Evolutionary conservation across 768 basidiomycete genomes (phyloP).

Genomic region (Amanita rubescens): DNA sequence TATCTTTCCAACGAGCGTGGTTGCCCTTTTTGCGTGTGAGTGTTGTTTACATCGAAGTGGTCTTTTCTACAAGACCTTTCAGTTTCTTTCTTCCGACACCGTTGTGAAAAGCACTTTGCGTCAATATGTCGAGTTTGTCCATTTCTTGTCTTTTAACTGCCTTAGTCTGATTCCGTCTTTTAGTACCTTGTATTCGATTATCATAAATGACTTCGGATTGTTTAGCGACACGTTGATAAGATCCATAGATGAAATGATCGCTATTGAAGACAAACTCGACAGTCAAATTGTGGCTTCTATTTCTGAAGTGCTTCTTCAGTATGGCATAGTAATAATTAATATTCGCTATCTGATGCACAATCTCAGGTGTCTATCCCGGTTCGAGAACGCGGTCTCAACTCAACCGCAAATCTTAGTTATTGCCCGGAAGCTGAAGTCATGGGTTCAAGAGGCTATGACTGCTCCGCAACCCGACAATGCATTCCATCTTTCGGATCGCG

Average conservation of each 20-base stretch:
- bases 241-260: constrained; percentile 31
- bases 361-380: constrained; percentile 46
- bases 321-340: constrained; percentile 12
- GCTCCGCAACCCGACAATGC: too few relatives aligned
- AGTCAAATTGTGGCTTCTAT: constrained; percentile 39
- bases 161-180: constrained; percentile 1
- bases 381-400: constrained; percentile 44
- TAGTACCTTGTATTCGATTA: constrained; percentile 37
- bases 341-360: constrained; percentile 11
- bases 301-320: constrained; percentile 46
- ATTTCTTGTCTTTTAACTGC: background rate
- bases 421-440: constrained; percentile 34
- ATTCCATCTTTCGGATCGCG: constrained; percentile 25
- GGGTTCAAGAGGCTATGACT: constrained; percentile 35
- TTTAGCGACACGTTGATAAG: constrained; percentile 33
- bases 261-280: constrained; percentile 24
- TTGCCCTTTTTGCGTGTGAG: constrained; percentile 46
- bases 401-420: constrained; percentile 36
- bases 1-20: constrained; percentile 57
- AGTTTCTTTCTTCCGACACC: constrained; percentile 56
- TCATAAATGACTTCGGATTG: constrained; percentile 38
- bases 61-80: background rate
- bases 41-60: background rate
- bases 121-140: constrained; percentile 42
- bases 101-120: constrained; percentile 49